phyloP scores from a whole-genome alignment of 371 early-diverging fungal species.

The Rhizopus delemar region DNA sequence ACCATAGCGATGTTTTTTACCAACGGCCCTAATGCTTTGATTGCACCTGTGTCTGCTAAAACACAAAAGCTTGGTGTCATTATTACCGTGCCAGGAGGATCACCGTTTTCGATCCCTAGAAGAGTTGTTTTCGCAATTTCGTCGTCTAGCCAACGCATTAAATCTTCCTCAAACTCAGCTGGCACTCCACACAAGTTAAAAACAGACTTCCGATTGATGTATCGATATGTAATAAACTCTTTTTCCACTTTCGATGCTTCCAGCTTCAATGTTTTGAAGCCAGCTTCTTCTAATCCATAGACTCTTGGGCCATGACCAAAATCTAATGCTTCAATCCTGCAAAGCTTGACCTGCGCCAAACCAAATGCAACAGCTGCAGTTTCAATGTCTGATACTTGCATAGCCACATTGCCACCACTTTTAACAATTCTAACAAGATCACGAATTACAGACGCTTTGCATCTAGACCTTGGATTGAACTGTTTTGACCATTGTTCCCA shows the following conservation, averaged over 20 bases:
- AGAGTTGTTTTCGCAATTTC: not conserved
- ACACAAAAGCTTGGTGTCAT: not conserved
- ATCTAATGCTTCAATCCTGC: not conserved
- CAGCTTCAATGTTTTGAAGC: not conserved
- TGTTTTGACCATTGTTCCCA: not conserved
- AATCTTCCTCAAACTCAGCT: not conserved
- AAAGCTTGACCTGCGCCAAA: not conserved
- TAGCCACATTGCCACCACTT: not conserved
- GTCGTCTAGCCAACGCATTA: not conserved
- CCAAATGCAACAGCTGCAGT: not conserved
- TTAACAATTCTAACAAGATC: not conserved
- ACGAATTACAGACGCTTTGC: not conserved
- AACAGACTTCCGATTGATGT: not conserved
- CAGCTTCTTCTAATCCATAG: not conserved
- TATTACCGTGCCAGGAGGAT: not conserved
- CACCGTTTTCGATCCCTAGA: not conserved
- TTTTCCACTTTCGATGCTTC: not conserved
- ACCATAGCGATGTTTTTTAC: not conserved
- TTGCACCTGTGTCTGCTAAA: not conserved
- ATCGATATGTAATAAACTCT: not conserved
- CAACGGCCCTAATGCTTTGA: not conserved
- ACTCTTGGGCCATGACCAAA: not conserved
- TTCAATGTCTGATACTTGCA: not conserved
- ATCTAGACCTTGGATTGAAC: not conserved
- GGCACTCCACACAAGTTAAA: not conserved